Evolutionary conservation across 106 monocot genomes (phyloP), one percentile per base, ranked within the genome.

Genomic region (Posidonia australis): DNA sequence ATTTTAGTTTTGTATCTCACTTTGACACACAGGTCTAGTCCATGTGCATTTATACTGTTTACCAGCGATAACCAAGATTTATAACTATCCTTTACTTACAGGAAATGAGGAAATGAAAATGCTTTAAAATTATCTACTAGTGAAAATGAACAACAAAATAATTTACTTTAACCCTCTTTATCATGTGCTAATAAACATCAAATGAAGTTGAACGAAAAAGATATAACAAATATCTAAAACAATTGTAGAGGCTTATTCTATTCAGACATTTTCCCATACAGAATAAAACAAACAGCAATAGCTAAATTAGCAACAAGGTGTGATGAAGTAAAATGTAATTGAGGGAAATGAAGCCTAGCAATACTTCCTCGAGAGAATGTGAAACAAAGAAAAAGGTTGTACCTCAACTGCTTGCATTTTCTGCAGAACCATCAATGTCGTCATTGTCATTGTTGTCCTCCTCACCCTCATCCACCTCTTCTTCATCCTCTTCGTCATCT

Each of bases 331-430:
- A 5, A 26, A 58, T 58, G 2, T 26, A 31, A 29, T 58, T 5
- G 1, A 14, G 1, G 13, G 30, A 58, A 11, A 55, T 12, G 24
- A 55, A 12, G 13, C 25, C 12, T 51, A 18, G 20, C 3, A 55
- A 55, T 55, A 55, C 17, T 28, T 58, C 11, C 58, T 62, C 7
- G 36, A 62, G n/a, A 62, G 44, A 65, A 65, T n/a, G 14, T 29
- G 28, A 29, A 65, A 18, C 11, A 18, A 46, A 65, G 13, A 27
- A 28, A 49, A 64, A 11, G 3, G 3, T 44, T 22, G 48, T 78
- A 80, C 77, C 73, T 81, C 62, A 85, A 23, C 62, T 49, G 66
- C 86, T 86, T 36, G 67, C 44, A 54, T 86, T 76, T 70, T 82
- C 79, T 12, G 66, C 70, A 51, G 78, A 81, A 73, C 29, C 82